phyloP scores from a whole-genome alignment of 192 early-diverging fungal species.

The Gigaspora rosea region DNA sequence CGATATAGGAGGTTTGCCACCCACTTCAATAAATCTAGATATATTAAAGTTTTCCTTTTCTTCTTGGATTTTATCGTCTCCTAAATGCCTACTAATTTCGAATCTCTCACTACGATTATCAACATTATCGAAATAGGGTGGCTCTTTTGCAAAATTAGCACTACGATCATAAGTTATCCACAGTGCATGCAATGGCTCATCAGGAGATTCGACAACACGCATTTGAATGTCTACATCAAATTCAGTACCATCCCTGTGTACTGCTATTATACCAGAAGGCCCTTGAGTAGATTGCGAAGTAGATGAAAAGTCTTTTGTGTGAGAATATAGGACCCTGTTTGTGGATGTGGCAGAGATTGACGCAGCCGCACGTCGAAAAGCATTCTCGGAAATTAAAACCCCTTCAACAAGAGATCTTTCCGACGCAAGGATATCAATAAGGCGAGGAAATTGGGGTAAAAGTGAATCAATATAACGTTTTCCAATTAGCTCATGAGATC shows the following conservation, averaged over 20 bases:
- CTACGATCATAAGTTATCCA: conserved; percentile 68
- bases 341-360: conserved; percentile 29
- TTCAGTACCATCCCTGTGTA: conserved; percentile 62
- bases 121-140: conserved; percentile 10
- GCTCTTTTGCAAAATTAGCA: conserved; percentile 44
- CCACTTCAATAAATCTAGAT: conserved; percentile 22
- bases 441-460: conserved; percentile 57
- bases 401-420: conserved; percentile 43
- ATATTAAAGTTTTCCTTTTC: conserved; percentile 31
- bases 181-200: conserved; percentile 55
- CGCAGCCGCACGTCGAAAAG: conserved; percentile 42
- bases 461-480: conserved; percentile 54
- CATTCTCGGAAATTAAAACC: conserved; percentile 43
- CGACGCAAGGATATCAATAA: conserved; percentile 45
- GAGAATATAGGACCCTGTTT: not conserved
- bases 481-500: conserved; percentile 48
- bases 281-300: not conserved
- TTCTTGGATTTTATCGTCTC: conserved; percentile 23
- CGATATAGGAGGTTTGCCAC: conserved; percentile 20
- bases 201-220: conserved; percentile 50
- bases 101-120: not conserved
- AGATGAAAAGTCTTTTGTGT: not conserved
- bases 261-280: conserved; percentile 51
- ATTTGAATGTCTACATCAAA: conserved; percentile 65
- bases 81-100: conserved; percentile 28